Evolutionary conservation across 257 asterid genomes (phyloP).

Genomic region (Mentha longifolia): DNA sequence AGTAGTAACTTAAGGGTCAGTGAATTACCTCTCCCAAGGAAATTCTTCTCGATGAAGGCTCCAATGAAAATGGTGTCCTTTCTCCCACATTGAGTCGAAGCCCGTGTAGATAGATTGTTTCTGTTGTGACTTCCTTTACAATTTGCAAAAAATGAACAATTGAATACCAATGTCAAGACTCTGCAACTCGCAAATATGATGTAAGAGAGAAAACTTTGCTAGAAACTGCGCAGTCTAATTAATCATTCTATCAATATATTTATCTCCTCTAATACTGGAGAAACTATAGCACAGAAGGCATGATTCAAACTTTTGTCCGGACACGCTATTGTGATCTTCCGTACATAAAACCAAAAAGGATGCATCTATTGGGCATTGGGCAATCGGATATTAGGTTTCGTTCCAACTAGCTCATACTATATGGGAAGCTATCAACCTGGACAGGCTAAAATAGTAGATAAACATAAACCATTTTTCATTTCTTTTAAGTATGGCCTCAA

Average conservation of each 20-base stretch:
- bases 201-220: neutral
- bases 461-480: neutral
- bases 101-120: conserved; percentile 53
- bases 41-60: conserved; percentile 52
- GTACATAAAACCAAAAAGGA: neutral
- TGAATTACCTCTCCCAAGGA: conserved; percentile 67
- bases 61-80: conserved; percentile 53
- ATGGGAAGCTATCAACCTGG: neutral
- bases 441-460: neutral
- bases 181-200: conserved; percentile 23
- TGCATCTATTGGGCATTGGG: conserved; percentile 6
- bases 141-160: conserved; percentile 30
- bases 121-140: conserved; percentile 59
- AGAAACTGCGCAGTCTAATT: conserved; percentile 19
- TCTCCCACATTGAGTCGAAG: conserved; percentile 63
- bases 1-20: conserved; percentile 20
- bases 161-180: conserved; percentile 29
- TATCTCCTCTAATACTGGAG: neutral
- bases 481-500: neutral
- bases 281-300: neutral
- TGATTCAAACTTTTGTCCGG: neutral
- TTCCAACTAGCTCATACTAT: neutral
- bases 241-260: conserved; percentile 24
- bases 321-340: conserved; percentile 2
- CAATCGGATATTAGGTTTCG: neutral